phyloP scores from a whole-genome alignment of 768 basidiomycete genomes.

The Suillus americanus region DNA sequence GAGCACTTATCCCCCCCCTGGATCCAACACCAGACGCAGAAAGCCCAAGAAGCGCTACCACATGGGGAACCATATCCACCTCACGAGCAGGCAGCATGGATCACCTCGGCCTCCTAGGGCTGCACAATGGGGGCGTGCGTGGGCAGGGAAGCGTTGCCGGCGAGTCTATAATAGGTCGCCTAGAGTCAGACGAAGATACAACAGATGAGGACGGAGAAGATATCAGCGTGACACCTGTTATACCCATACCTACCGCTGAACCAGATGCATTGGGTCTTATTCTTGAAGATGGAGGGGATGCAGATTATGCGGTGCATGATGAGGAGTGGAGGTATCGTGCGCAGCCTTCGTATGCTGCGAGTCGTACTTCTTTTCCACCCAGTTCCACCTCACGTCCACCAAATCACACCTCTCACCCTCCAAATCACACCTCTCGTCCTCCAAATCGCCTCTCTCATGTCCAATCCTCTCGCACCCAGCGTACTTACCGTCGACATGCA shows the following conservation, averaged over 20 bases:
- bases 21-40: constrained; percentile 15
- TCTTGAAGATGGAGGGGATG: constrained; percentile 30
- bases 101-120: constrained; percentile 32
- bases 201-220: constrained; percentile 19
- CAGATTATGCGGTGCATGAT: background rate
- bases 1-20: constrained; percentile 13
- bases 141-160: constrained; percentile 22
- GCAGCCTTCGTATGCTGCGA: constrained; percentile 11
- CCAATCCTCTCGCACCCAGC: background rate
- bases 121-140: constrained; percentile 29
- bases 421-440: background rate
- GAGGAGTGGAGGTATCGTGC: constrained; percentile 15
- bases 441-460: background rate
- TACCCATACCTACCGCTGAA: constrained; percentile 18
- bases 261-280: constrained; percentile 30
- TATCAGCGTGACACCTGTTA: constrained; percentile 15
- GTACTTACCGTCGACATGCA: constrained; percentile 20
- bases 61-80: constrained; percentile 35
- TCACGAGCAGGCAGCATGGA: constrained; percentile 25
- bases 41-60: constrained; percentile 34
- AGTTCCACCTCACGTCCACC: background rate
- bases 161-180: constrained; percentile 20
- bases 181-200: constrained; percentile 12
- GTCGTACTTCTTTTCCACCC: background rate
- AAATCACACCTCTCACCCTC: background rate